Evolutionary conservation across 192 early-diverging fungal genomes (phyloP), one percentile per base, ranked within the genome.

Genomic region (Coemansia sp.): DNA sequence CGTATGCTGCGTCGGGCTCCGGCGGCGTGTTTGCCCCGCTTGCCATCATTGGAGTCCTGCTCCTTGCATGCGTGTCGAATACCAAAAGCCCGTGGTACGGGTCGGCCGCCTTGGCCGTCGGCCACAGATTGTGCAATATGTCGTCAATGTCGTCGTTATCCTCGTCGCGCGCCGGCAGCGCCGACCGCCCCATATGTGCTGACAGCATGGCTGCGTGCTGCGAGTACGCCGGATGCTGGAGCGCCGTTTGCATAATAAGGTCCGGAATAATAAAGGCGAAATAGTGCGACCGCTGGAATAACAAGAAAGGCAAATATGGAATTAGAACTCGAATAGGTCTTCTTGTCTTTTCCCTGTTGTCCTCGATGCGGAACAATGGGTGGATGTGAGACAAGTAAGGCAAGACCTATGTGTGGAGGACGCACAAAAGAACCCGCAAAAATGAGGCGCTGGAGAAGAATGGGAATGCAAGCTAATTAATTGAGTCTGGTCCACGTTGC

Each of bases 91-190:
- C 21, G 62, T 32, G 50, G 9, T 15, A 43, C 15, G 35, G 27
- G 17, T 50, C 43, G 27, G 27, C n/a, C 15, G 49, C 49, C 15
- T 17, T 43, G 27, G 41, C 14, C 3, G 78, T 81, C 25, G 78
- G 78, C 78, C 78, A 81, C 25, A 81, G 56, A 25, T 51, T 81
- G 62, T 63, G 49, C 49, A 81, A 69, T 24, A 81, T 81, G 45
- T 81, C 78, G 69, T 81, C 78, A 27, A 81, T 81, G 35, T 81
- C 47, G 69, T 81, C 78, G 6, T 63, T 37, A 14, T 81, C 76
- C 22, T 73, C 70, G 10, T 56, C 56, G 10, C 41, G 52, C 37
- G 48, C 22, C 7, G 54, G 32, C 27, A 58, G 60, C 51, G 52
- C 55, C 22, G 59, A 7, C 11, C 17, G 60, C n/a, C 21, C 38